These are phyloP conservation scores for Pythium sukuiense DNA, from an alignment of 352 stramenopile genomes.

Conservation along the genomic window DNA sequence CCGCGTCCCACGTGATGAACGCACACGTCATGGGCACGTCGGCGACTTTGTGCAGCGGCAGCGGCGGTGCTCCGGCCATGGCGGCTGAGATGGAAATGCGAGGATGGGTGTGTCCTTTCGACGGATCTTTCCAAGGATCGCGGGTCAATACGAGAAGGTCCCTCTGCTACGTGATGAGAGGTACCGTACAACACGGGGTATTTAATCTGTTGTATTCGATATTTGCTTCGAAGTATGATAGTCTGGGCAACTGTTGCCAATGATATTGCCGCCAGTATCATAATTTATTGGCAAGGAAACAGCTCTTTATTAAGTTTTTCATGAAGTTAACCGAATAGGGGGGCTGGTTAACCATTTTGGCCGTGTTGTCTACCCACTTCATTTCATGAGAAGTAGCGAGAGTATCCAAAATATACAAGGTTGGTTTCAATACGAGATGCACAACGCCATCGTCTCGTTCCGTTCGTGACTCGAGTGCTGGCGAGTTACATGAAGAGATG, in stretches of 20 bases:
- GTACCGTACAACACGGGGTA: not conserved
- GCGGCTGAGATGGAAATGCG: not conserved
- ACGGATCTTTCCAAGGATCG: not conserved
- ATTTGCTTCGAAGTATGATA: not conserved
- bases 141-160: not conserved
- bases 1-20: conserved; percentile 60
- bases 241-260: not conserved
- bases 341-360: too few species aligned
- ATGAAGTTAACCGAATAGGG: too few species aligned
- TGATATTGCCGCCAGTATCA: too few species aligned
- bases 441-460: not conserved
- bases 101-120: not conserved
- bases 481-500: conserved; percentile 18
- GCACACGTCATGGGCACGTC: conserved; percentile 33
- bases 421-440: not conserved
- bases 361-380: too few species aligned
- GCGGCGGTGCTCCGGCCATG: not conserved
- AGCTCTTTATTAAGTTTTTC: too few species aligned
- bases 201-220: not conserved
- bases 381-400: too few species aligned
- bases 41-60: not conserved
- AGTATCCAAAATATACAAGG: not conserved
- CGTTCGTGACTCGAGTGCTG: not conserved
- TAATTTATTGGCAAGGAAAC: too few species aligned
- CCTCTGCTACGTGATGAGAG: not conserved